phyloP scores from a whole-genome alignment of 2,329 filamentous ascomycete species.

The Talaromyces sp. region DNA sequence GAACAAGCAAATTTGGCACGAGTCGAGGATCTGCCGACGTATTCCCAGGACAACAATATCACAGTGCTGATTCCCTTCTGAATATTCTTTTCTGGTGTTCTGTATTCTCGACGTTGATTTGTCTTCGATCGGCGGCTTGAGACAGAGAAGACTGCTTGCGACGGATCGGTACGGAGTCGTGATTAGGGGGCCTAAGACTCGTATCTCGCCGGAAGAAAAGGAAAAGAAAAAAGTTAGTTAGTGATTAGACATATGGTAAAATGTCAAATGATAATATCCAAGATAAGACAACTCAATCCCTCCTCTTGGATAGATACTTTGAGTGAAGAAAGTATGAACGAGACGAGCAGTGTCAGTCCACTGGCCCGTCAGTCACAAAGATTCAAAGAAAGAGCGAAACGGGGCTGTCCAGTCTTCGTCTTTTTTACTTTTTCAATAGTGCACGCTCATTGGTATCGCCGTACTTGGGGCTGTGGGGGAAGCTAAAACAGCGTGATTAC shows the following conservation, averaged over 20 bases:
- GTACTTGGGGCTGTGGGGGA: not conserved
- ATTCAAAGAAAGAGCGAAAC: not conserved
- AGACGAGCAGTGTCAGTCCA: not conserved
- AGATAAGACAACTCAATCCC: not conserved
- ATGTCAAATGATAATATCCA: not conserved
- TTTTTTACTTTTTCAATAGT: constrained; percentile 9
- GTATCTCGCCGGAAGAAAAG: not conserved
- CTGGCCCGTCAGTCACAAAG: not conserved
- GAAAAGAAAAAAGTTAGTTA: not conserved
- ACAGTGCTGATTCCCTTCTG: not conserved
- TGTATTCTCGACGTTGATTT: not conserved
- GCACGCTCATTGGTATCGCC: not conserved
- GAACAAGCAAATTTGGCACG: not conserved
- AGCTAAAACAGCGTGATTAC: constrained; percentile 6
- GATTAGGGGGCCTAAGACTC: constrained; percentile 1
- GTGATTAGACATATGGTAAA: not conserved
- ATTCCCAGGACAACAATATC: not conserved
- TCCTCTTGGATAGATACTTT: not conserved
- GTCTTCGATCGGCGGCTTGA: not conserved
- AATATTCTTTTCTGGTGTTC: not conserved
- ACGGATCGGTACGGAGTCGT: not conserved
- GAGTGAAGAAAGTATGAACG: not conserved
- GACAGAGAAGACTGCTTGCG: not conserved
- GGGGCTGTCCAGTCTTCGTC: constrained; percentile 4
- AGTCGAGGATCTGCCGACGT: constrained; percentile 1